A percentile compares a stretch with the other conserved stretches of the same genome.
Conservation (phyloP, 2,329 filamentous ascomycete species). For the Shiraia sp. region DNA sequence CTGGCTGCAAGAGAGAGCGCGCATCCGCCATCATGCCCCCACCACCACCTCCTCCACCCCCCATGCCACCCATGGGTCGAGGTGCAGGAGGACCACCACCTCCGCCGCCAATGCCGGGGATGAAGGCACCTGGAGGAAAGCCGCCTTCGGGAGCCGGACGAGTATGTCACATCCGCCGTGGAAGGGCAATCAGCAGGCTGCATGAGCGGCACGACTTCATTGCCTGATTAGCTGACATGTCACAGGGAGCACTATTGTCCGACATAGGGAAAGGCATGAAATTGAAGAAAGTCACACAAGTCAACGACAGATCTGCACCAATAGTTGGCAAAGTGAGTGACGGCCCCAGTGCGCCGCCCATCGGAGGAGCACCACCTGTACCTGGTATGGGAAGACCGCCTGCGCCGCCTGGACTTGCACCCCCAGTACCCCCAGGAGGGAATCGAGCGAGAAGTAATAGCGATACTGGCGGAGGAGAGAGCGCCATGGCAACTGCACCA, state of each 20-base stretch:
- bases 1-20: slow-evolving; percentile 1
- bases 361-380: slow-evolving; percentile 81
- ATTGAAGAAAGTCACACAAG: slow-evolving; percentile 78
- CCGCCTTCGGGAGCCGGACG: slow-evolving; percentile 39
- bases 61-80: slow-evolving; percentile 44
- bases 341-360: slow-evolving; percentile 62
- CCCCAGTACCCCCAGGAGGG: slow-evolving; percentile 61
- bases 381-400: slow-evolving; percentile 58
- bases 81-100: slow-evolving; percentile 43
- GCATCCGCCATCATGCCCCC: slow-evolving; percentile 36
- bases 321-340: slow-evolving; percentile 62
- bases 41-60: slow-evolving; percentile 43
- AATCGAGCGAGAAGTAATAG: slow-evolving; percentile 79
- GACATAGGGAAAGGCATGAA: slow-evolving; percentile 83
- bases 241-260: slow-evolving; percentile 78
- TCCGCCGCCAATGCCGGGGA: slow-evolving; percentile 42
- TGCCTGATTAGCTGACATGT: slow-evolving; percentile 32
- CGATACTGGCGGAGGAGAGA: slow-evolving; percentile 59
- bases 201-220: slow-evolving; percentile 3
- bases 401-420: slow-evolving; percentile 68
- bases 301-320: slow-evolving; percentile 91
- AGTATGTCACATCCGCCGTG: slow-evolving; percentile 25
- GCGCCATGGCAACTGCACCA: slow-evolving; percentile 54
- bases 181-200: slow-evolving; percentile 1
- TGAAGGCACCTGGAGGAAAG: slow-evolving; percentile 37